Evolutionary conservation across 2,329 filamentous ascomycete species (phyloP), one percentile per base, ranked within the genome.

Genomic region (Paramyrothecium sp.): DNA sequence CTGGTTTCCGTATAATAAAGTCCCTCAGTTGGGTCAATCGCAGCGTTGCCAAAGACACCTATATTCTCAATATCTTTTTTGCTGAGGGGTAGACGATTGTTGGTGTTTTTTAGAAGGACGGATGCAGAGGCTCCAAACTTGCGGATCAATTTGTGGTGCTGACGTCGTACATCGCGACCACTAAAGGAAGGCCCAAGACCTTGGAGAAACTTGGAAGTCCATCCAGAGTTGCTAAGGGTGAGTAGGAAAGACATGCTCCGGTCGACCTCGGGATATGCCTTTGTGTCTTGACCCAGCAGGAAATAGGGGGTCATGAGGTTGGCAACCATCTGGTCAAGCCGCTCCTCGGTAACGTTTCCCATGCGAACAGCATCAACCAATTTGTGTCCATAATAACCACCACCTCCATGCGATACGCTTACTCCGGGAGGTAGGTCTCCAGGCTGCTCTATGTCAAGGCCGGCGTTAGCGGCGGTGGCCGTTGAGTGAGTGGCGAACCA

Each of bases 61-160:
- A 81, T 22, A 2, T 33, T 56, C 3, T 63, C 19, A 17, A 81
- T 68, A 61, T 56, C 55, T 61, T 82, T 58, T n/a, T n/a, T n/a
- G n/a, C n/a, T n/a, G 22, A 81, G 66, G 3, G 79, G 80, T 21
- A 82, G 69, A 11, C 83, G 75, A 60, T 81, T 78, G 38, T 78
- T 78, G 61, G 10, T 10, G 26, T 91, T 92, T 67, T 81, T 81
- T 48, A 82, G 66, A 16, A 82, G 67, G 2, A 84, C 81, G 54
- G 83, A 81, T 13, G 78, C 76, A 59, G 84, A 79, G 61, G 83
- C 75, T 46, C 80, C 79, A 41, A 87, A 71, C 62, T 79, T 69
- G 48, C 78, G 77, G 17, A 79, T 79, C 1, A 82, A 65, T 19
- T 69, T 66, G 44, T 73, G 71, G 61, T 82, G 79, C 61, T 80